phyloP scores from a whole-genome alignment of 176 grass and related monocot species.

The Lolium perenne region DNA sequence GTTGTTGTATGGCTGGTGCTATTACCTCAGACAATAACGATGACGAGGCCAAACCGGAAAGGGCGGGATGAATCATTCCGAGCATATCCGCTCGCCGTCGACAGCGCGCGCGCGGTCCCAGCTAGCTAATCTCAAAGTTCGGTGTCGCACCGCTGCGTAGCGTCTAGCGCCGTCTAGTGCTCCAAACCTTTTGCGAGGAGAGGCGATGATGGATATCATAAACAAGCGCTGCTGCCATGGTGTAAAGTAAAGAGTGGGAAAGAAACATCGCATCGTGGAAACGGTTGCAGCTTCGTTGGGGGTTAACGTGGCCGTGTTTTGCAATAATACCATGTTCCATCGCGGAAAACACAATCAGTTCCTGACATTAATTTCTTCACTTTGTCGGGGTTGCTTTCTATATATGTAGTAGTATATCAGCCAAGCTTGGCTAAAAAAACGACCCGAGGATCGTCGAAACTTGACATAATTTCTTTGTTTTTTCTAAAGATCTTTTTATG shows the following conservation, averaged over 20 bases:
- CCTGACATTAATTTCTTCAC: not conserved
- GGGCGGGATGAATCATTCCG: constrained; percentile 21
- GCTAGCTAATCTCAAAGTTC: not conserved
- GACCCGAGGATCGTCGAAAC: too few relatives aligned
- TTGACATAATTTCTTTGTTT: too few relatives aligned
- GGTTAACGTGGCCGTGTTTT: not conserved
- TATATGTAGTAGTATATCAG: not conserved
- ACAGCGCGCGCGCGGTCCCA: not conserved
- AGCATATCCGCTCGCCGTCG: constrained; percentile 43
- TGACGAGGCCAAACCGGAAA: not conserved
- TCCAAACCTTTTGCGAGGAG: not conserved
- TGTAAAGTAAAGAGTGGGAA: constrained; percentile 17
- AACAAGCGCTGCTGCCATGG: not conserved
- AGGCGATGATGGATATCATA: constrained; percentile 18
- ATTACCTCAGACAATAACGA: too few relatives aligned
- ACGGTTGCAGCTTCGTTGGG: not conserved
- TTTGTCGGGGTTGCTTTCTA: not conserved
- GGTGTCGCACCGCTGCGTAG: not conserved
- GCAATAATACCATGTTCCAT: constrained; percentile 25
- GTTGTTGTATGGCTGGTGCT: too few relatives aligned
- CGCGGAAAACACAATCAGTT: not conserved
- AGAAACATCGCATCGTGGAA: not conserved
- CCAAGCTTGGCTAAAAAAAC: too few relatives aligned
- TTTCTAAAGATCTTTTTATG: too few relatives aligned
- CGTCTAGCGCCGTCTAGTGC: not conserved